phyloP scores from a whole-genome alignment of 176 grass and related monocot species.

The Triticum monococcum region DNA sequence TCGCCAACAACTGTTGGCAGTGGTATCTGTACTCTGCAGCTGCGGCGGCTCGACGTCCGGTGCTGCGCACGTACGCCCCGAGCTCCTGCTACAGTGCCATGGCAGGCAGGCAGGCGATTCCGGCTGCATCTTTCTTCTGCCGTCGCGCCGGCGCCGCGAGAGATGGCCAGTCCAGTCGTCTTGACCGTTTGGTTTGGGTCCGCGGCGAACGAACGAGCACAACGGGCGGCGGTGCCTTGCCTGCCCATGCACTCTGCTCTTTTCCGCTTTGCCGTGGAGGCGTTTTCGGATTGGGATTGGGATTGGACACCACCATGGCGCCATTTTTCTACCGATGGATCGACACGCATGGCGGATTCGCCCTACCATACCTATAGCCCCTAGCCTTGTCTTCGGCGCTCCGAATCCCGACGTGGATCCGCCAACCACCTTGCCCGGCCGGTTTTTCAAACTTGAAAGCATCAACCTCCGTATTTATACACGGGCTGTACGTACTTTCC shows the following conservation, averaged over 20 bases:
- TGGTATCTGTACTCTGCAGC: too few species aligned
- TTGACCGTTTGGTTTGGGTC: not conserved
- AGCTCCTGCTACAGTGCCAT: too few species aligned
- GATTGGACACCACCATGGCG: not conserved
- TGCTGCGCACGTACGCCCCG: too few species aligned
- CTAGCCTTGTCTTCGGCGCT: not conserved
- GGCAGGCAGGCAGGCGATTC: not conserved
- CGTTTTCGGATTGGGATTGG: not conserved
- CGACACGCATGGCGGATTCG: not conserved
- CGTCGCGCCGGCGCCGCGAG: too few species aligned
- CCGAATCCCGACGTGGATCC: constrained; percentile 19
- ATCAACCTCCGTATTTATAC: not conserved
- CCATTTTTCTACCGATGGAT: not conserved
- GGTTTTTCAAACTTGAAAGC: not conserved
- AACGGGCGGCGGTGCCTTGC: too few species aligned
- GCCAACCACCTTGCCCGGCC: not conserved
- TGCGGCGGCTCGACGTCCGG: too few species aligned
- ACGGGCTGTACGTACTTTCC: not conserved
- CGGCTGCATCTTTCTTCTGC: not conserved
- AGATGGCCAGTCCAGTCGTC: not conserved
- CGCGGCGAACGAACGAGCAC: too few species aligned
- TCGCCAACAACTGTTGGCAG: too few species aligned
- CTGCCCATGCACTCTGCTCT: too few species aligned
- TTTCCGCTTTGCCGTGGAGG: not conserved
- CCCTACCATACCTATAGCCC: not conserved